A percentile compares a stretch with the other conserved stretches of the same genome.
phyloP scores from a whole-genome alignment of 2,329 filamentous ascomycete genomes.

The Scleromitrula shiraiana region DNA sequence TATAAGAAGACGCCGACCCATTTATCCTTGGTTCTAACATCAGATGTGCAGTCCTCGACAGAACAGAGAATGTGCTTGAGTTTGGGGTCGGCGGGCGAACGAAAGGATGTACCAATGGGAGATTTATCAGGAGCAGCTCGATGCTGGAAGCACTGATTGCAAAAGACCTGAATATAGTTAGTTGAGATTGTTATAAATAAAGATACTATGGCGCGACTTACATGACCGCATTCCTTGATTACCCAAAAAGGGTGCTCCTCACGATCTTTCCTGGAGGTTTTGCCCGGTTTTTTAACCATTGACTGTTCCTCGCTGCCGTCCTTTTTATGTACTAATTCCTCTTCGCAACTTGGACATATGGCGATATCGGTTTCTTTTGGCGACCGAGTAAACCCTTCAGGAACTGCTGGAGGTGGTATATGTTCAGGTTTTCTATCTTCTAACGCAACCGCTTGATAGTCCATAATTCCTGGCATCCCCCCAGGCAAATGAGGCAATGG shows the following conservation, averaged over 20 bases:
- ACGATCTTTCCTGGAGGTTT: conserved; percentile 42
- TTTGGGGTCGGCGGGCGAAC: background rate
- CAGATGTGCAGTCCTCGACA: conserved; percentile 48
- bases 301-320: conserved; percentile 23
- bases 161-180: conserved; percentile 47
- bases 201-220: conserved; percentile 39
- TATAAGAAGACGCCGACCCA: conserved; percentile 53
- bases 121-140: conserved; percentile 27
- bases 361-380: conserved; percentile 65
- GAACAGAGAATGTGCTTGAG: conserved; percentile 36
- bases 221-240: conserved; percentile 84
- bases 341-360: conserved; percentile 78
- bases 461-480: conserved; percentile 24
- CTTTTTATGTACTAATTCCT: conserved; percentile 68
- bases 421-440: conserved; percentile 24
- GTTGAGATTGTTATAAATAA: conserved; percentile 1
- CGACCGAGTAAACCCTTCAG: conserved; percentile 72
- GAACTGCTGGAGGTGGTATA: conserved; percentile 41
- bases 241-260: conserved; percentile 86
- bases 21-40: conserved; percentile 44
- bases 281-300: conserved; percentile 36
- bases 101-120: background rate
- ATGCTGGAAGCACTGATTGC: conserved; percentile 52
- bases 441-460: conserved; percentile 23
- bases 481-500: too few species aligned